Conservation (phyloP, 176 grass and related monocot species). For the Alloteropsis semialata region DNA sequence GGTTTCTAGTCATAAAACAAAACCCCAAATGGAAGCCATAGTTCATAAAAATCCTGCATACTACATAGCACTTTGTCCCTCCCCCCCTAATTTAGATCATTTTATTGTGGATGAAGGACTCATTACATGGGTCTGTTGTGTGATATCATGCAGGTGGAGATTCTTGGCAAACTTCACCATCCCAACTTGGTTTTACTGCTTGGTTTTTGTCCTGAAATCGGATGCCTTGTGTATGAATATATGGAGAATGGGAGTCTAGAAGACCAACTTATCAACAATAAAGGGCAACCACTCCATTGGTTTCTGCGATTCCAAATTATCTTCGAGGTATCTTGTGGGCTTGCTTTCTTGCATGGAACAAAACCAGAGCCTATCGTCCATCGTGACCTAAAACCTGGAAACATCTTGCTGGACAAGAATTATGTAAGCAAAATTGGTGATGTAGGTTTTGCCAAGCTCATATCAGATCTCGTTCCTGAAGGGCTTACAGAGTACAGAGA, state of each 20-base stretch:
- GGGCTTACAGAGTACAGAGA: conserved; percentile 86
- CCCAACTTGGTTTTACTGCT: conserved; percentile 75
- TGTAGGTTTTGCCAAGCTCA: conserved; percentile 77
- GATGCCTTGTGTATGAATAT: conserved; percentile 83
- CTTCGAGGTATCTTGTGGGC: conserved; percentile 72
- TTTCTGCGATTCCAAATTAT: conserved; percentile 69
- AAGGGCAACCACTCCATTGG: conserved; percentile 68
- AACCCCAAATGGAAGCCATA: too few species aligned
- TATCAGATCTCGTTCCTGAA: conserved; percentile 73
- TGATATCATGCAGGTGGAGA: conserved; percentile 53
- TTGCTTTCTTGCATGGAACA: conserved; percentile 74
- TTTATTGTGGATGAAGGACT: background rate
- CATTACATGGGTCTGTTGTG: conserved; percentile 1
- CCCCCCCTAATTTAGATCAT: too few species aligned
- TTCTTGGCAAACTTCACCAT: conserved; percentile 82
- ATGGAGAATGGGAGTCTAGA: conserved; percentile 91
- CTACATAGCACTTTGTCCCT: too few species aligned
- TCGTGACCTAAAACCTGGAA: conserved; percentile 89
- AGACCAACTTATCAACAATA: conserved; percentile 54
- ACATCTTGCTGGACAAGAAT: conserved; percentile 86
- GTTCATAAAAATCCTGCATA: too few species aligned
- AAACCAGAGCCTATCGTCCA: conserved; percentile 92
- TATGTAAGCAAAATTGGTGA: conserved; percentile 89
- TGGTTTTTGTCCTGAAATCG: conserved; percentile 80
- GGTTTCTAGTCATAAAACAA: too few species aligned